Percentiles rank a stretch among this genome's conserved stretches.
Conservation (phyloP, 176 grass and related monocot species). For the Eleusine indica region DNA sequence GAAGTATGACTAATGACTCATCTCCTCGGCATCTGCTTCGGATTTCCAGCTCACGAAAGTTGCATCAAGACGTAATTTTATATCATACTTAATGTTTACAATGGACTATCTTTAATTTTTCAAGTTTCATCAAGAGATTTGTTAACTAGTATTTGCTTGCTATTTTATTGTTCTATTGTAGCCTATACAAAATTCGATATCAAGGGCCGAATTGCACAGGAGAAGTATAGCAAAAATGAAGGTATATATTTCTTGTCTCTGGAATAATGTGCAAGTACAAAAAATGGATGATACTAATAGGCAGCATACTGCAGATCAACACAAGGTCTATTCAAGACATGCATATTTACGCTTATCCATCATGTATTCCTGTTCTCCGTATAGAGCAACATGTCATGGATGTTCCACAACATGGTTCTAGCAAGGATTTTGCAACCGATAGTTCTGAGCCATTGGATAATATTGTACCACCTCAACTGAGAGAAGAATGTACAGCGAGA, state of each 20-base stretch:
- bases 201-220: conserved; percentile 82
- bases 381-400: conserved; percentile 88
- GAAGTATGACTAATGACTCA: conserved; percentile 56
- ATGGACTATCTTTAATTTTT: neutral
- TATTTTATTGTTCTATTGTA: conserved; percentile 56
- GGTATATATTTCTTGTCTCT: conserved; percentile 32
- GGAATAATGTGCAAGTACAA: neutral
- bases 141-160: neutral
- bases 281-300: conserved; percentile 16
- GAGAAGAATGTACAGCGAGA: conserved; percentile 39
- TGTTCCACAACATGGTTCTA: conserved; percentile 69
- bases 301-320: conserved; percentile 65
- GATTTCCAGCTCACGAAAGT: conserved; percentile 56
- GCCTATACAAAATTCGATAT: conserved; percentile 66
- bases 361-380: conserved; percentile 82
- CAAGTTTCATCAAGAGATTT: neutral
- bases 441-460: conserved; percentile 41
- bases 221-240: conserved; percentile 96
- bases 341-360: conserved; percentile 92
- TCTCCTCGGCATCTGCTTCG: conserved; percentile 74
- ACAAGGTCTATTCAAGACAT: conserved; percentile 75
- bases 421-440: conserved; percentile 42
- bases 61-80: conserved; percentile 72
- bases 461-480: conserved; percentile 33
- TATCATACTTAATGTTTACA: conserved; percentile 31